Evolutionary conservation across 2,329 filamentous ascomycete species (phyloP), one percentile per base, ranked within the genome.

Genomic region (Cordyceps cateniannulata): DNA sequence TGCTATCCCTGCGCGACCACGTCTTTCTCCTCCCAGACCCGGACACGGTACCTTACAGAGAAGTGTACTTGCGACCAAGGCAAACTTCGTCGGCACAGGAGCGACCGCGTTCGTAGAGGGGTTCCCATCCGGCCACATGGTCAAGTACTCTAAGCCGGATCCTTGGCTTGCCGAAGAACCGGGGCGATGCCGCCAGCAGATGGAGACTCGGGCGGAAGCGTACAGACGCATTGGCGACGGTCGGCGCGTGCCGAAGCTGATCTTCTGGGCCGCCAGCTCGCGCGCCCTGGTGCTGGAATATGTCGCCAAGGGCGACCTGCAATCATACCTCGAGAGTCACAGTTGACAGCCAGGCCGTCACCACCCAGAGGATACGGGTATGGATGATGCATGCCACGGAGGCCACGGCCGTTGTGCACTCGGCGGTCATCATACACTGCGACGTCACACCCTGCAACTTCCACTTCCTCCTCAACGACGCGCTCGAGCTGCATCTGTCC

Each of bases 401-500:
- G 65, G 73, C 68, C 6, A 56, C 76, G 24, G 63, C 64, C 42
- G 65, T 72, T 44, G 59, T 77, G 25, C 75, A 77, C 67, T 67
- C 63, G 8, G 68, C 68, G 61, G 64, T 66, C 14, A 69, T 76
- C 18, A 70, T 77, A 62, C 75, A 77, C 61, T 74, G 69, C 63
- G 73, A 77, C 63, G 65, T 77, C 27, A 70, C 71, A 63, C 72
- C 74, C 2, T 70, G 69, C 55, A 76, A 77, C 62, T 72, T 76
- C 53, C 65, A 77, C 62, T 72, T 76, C 53, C 65, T 76, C 0
- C 63, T 77, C 20, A 71, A 76, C 62, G 65, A 66, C 20, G 52
- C 66, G 51, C 67, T 76, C 25, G 62, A 72, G 60, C 66, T 76
- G 59, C 68, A 69, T 60, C 73, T 77, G 52, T 70, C 70, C 20